A percentile compares a stretch with the other conserved stretches of the same genome.
Evolutionary conservation across 2,329 filamentous ascomycete genomes (phyloP).

Genomic region (Exophiala sp.): DNA sequence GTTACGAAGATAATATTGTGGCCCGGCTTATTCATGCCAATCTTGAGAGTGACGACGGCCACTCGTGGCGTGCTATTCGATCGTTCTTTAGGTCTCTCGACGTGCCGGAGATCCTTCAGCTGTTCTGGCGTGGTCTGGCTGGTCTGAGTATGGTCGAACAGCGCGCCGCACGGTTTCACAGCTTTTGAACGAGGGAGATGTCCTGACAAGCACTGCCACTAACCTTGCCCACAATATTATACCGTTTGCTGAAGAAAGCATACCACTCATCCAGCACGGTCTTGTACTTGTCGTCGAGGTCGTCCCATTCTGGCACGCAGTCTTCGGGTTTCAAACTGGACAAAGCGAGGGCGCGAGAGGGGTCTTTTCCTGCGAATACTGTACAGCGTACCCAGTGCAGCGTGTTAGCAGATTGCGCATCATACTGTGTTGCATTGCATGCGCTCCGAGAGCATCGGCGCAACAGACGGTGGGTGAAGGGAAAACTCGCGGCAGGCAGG

Average conservation of each 20-base stretch:
- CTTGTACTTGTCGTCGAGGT: conserved; percentile 79
- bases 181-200: conserved; percentile 5
- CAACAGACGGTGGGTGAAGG: too few relatives aligned
- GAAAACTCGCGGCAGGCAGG: too few relatives aligned
- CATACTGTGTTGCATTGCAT: neutral
- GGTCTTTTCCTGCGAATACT: conserved; percentile 96
- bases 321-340: conserved; percentile 84
- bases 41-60: too few relatives aligned
- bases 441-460: too few relatives aligned
- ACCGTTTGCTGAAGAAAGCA: conserved; percentile 93
- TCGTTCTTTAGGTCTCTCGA: too few relatives aligned
- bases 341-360: conserved; percentile 81
- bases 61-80: too few relatives aligned
- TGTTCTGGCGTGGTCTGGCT: too few relatives aligned
- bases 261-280: conserved; percentile 83
- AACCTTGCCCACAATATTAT: conserved; percentile 63
- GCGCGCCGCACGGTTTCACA: too few relatives aligned
- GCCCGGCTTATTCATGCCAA: too few relatives aligned
- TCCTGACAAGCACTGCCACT: too few relatives aligned
- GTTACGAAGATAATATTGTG: neutral
- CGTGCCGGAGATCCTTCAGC: too few relatives aligned
- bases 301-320: conserved; percentile 73
- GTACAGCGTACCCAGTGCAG: neutral
- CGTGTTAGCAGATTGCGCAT: neutral
- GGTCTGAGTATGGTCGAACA: too few relatives aligned